A percentile compares a stretch with the other conserved stretches of the same genome.
Evolutionary conservation across 257 asterid species (phyloP).

Genomic region (Solanum paucissectum): DNA sequence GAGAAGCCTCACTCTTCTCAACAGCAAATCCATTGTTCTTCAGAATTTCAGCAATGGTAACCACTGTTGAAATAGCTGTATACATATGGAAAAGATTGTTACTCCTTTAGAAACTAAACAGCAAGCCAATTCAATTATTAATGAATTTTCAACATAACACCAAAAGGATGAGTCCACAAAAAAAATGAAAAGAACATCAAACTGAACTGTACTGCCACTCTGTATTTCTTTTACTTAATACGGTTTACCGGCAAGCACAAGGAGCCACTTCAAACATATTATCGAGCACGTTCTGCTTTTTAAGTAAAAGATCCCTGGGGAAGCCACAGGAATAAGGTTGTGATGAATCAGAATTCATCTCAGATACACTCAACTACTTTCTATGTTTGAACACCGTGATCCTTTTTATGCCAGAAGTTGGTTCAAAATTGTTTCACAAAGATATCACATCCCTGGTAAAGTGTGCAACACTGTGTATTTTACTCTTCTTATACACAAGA

Average conservation of each 20-base stretch:
- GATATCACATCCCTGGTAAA: neutral
- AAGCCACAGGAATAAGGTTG: neutral
- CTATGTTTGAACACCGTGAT: neutral
- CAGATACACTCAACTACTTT: neutral
- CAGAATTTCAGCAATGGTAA: slow-evolving; percentile 59
- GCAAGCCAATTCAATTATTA: neutral
- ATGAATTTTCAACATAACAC: neutral
- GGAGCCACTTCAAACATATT: neutral
- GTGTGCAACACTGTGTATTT: neutral
- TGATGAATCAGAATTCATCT: neutral
- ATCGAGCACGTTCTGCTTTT: neutral
- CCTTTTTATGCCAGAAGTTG: neutral
- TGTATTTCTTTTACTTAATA: neutral
- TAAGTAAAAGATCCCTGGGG: neutral
- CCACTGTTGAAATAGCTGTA: slow-evolving; percentile 68
- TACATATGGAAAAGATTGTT: neutral
- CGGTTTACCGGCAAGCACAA: neutral
- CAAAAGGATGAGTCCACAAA: neutral
- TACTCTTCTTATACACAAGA: neutral
- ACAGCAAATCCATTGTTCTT: slow-evolving; percentile 69
- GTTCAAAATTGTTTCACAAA: neutral
- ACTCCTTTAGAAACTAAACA: neutral
- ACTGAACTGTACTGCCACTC: neutral
- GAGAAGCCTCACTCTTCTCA: slow-evolving; percentile 43
- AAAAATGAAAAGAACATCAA: neutral